These are phyloP conservation scores for Chrysoporthe puriensis DNA, from an alignment of 2,329 filamentous ascomycete species.

Conservation along the genomic window DNA sequence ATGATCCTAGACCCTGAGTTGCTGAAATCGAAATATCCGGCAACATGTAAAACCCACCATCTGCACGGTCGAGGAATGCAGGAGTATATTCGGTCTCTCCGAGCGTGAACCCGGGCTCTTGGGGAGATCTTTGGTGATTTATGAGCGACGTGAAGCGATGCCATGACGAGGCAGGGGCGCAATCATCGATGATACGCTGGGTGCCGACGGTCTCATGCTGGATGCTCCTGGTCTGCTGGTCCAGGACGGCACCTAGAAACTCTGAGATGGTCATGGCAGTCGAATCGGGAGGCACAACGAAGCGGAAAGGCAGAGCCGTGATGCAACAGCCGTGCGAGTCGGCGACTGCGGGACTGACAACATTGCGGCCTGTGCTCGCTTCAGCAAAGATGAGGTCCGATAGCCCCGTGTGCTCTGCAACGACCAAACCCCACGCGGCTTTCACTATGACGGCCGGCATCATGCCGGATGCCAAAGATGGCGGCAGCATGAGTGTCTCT, in stretches of 20 bases:
- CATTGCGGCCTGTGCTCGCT: not conserved
- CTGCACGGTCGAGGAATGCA: not conserved
- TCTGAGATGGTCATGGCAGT: not conserved
- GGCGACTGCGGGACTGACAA: not conserved
- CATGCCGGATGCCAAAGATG: not conserved
- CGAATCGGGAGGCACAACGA: not conserved
- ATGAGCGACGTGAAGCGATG: not conserved
- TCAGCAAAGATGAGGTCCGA: not conserved
- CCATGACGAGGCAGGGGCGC: not conserved
- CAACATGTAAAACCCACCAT: not conserved
- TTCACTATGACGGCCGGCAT: not conserved
- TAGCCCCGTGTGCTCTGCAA: not conserved
- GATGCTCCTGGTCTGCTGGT: not conserved
- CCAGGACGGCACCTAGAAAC: not conserved
- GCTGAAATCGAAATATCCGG: not conserved
- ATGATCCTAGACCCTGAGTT: not conserved
- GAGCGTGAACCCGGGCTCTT: not conserved
- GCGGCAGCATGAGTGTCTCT: not conserved
- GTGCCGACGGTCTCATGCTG: not conserved
- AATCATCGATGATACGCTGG: not conserved
- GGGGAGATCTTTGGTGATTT: not conserved
- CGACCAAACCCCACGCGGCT: not conserved
- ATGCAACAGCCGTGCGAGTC: not conserved
- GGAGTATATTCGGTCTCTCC: not conserved
- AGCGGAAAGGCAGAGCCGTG: not conserved